Percentiles rank a stretch among this genome's conserved stretches.
These are phyloP conservation scores for Adansonia madagascariensis DNA, from an alignment of 441 rosid species.

Conservation along the genomic window DNA sequence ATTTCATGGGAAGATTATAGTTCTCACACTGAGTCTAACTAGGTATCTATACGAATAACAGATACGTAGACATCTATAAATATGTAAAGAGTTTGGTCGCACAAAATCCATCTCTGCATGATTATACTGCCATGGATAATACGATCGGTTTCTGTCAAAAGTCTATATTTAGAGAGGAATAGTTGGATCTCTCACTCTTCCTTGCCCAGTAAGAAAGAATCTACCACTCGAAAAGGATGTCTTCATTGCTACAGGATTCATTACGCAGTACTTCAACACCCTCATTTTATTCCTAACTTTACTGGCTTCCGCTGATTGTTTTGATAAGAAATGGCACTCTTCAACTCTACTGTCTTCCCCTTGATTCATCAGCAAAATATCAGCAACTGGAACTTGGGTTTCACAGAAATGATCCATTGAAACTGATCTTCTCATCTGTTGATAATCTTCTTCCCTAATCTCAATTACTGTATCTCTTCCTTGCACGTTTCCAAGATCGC, in stretches of 20 bases:
- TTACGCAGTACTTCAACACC: constrained; percentile 26
- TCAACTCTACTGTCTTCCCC: constrained; percentile 36
- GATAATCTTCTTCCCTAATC: constrained; percentile 32
- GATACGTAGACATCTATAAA: not conserved
- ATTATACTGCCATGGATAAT: not conserved
- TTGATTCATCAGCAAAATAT: constrained; percentile 27
- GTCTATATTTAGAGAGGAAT: constrained; percentile 25
- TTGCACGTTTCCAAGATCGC: constrained; percentile 46
- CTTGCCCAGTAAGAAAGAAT: constrained; percentile 49
- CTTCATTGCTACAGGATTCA: constrained; percentile 43
- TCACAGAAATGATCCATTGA: constrained; percentile 64
- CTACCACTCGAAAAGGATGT: constrained; percentile 72
- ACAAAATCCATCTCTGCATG: constrained; percentile 3
- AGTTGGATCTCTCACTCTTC: constrained; percentile 35
- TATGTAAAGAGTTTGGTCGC: not conserved
- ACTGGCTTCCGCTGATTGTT: constrained; percentile 29
- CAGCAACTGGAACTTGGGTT: constrained; percentile 39
- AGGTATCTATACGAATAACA: not conserved
- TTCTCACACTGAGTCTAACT: not conserved
- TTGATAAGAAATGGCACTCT: constrained; percentile 18
- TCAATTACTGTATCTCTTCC: constrained; percentile 43
- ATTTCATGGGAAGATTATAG: not conserved
- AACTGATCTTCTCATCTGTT: constrained; percentile 51
- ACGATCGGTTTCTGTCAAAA: not conserved
- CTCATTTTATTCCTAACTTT: constrained; percentile 31